A percentile compares a stretch with the other conserved stretches of the same genome.
Evolutionary conservation across 768 basidiomycete genomes (phyloP).

Genomic region (Termitomyces sp.): DNA sequence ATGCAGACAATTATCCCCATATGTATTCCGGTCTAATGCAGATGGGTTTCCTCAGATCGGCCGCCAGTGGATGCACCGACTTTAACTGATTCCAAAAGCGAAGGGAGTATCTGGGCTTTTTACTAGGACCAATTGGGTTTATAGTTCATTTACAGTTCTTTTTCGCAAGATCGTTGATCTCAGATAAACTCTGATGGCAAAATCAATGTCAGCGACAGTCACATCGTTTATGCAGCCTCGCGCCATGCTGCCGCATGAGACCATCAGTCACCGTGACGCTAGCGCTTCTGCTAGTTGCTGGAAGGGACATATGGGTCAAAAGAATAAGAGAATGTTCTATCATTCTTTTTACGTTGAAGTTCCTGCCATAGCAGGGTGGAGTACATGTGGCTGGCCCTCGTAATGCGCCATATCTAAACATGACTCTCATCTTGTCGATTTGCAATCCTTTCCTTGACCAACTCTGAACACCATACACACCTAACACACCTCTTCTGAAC

Average conservation of each 20-base stretch:
- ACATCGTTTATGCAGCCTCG: slow-evolving; percentile 28
- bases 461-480: slow-evolving; percentile 17
- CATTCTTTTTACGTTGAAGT: slow-evolving; percentile 33
- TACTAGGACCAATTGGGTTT: slow-evolving; percentile 15
- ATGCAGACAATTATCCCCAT: too few relatives aligned
- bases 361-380: slow-evolving; percentile 28
- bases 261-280: slow-evolving; percentile 17
- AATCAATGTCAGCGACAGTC: slow-evolving; percentile 22
- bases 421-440: slow-evolving; percentile 45
- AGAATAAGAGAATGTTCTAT: slow-evolving; percentile 31
- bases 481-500: slow-evolving; percentile 16
- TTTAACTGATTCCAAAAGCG: background rate
- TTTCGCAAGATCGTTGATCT: slow-evolving; percentile 30
- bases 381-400: slow-evolving; percentile 49
- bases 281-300: slow-evolving; percentile 20
- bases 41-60: background rate
- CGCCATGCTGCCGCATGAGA: slow-evolving; percentile 29
- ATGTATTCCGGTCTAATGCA: background rate
- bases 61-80: background rate
- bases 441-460: slow-evolving; percentile 30
- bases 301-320: slow-evolving; percentile 28
- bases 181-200: slow-evolving; percentile 28
- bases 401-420: slow-evolving; percentile 38
- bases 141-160: slow-evolving; percentile 30
- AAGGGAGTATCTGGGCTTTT: background rate